Evolutionary conservation across 2,329 filamentous ascomycete genomes (phyloP).

Genomic region (Colletotrichum euphorbiae): DNA sequence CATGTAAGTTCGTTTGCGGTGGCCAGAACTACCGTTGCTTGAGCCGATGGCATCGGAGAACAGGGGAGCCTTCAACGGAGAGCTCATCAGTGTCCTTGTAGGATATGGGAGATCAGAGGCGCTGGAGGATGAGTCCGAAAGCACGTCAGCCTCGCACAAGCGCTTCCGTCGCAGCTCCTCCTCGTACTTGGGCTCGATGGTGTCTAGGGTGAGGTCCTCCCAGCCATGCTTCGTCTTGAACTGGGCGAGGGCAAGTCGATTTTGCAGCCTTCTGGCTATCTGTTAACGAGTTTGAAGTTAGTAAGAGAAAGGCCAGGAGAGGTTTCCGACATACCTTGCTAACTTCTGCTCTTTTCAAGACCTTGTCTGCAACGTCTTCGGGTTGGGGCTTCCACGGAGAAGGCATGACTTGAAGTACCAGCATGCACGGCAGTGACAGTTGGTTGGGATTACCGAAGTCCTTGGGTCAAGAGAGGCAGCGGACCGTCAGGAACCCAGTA

Average conservation of each 20-base stretch:
- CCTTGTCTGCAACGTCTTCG: constrained; percentile 74
- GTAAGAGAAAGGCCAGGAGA: neutral
- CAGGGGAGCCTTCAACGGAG: constrained; percentile 83
- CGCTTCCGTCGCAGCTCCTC: constrained; percentile 82
- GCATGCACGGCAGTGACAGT: neutral
- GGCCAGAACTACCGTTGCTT: constrained; percentile 74
- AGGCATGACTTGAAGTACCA: constrained; percentile 58
- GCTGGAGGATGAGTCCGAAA: constrained; percentile 89
- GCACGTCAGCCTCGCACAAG: constrained; percentile 75
- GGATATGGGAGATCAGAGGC: constrained; percentile 82
- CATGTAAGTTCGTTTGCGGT: constrained; percentile 73
- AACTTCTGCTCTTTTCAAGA: constrained; percentile 79
- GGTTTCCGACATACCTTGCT: constrained; percentile 70
- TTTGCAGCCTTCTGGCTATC: constrained; percentile 94
- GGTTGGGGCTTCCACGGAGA: constrained; percentile 73
- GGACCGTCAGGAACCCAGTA: neutral
- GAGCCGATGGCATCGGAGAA: constrained; percentile 86
- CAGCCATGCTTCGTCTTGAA: constrained; percentile 98
- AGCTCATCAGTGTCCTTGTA: constrained; percentile 79
- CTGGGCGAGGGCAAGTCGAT: constrained; percentile 93
- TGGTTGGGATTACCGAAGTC: neutral
- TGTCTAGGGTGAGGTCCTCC: constrained; percentile 88
- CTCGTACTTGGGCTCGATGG: constrained; percentile 86
- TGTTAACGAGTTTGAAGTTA: constrained; percentile 52
- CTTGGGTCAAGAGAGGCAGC: neutral